Evolutionary conservation across 345 rosid genomes (phyloP), one percentile per base, ranked within the genome.

Genomic region (Hibiscus trionum): DNA sequence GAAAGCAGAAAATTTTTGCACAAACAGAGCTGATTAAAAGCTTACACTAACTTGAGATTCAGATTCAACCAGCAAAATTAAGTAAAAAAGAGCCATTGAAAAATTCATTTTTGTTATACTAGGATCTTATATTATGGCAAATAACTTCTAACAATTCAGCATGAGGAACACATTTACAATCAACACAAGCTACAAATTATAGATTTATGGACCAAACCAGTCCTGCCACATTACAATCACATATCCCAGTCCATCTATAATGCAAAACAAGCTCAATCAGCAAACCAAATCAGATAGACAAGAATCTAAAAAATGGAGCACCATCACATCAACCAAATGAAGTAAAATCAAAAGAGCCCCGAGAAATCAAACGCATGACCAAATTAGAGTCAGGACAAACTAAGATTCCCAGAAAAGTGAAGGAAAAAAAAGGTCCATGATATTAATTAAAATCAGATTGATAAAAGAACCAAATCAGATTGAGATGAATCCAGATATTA

Each of bases 241-340:
- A 44, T 11, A 66, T 15, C 57, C 50, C 17, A 53, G 57, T 44
- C 26, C 39, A 68, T 10, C 21, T 59, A 12, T 37, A 69, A 47
- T 57, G 56, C 61, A 14, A 67, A 77, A 27, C 69, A 77, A 61
- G 37, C 52, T 64, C 66, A 55, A 50, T 62, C 69, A 49, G 35
- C 15, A 46, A 4, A 26, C 35, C 70, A 66, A 47, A 62, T 46
- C 73, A 29, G 11, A 61, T 72, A 5, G 2, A 60, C 15, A 12
- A 8, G 26, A 35, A 64, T 59, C 69, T n/a, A 26, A 26, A 16
- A 55, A 65, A 3, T 7, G 37, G 10, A 44, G 33, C 35, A 46
- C 47, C 56, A 66, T 24, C 17, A 53, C 10, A 12, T 58, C 60
- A 73, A 7, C 62, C 5, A 15, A 63, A 53, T 64, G 7, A 50